Base-by-base conservation (phyloP, 129 eudicot species). In the Flaveria ramosissima region DNA sequence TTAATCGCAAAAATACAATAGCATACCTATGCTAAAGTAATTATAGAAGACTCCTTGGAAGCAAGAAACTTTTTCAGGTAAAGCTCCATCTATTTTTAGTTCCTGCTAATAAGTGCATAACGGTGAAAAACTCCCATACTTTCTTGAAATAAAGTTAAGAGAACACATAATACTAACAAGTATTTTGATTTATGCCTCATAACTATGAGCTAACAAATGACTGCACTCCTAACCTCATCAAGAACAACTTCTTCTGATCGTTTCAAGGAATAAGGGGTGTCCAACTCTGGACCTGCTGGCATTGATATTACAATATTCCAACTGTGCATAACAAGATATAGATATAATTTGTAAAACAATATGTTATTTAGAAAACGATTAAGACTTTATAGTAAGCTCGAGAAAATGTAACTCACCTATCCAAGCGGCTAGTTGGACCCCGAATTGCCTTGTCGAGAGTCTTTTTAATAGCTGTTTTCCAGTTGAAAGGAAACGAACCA, bases 401-500 rank as follows among this genome's bases (percentile, higher is more conserved):
- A 70, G 76, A 56, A 19, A 41, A 56, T 69, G 24, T 20, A 59
- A 71, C 69, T 78, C 77, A 87, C 99, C 99, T 95, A 78, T 95
- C 99, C 51, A 95, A 82, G 19, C 86, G 92, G 73, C 85, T 67
- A 62, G 64, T 73, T 62, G 89, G 85, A 71, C 85, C 88, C 21
- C n/a, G 78, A 53, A 73, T 76, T 63, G 94, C 90, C 84, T 72
- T 95, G 75, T 89, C 94, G 68, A 95, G 97, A 45, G 94, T 91
- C 85, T 77, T 87, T 85, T 95, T 95, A 1, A 91, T 83, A 68
- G 96, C 90, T 78, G 97, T 80, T 83, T 89, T 95, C 99, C 99
- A 95, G 76, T 86, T 90, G 77, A 81, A 95, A 51, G 99, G 99
- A 76, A 95, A 95, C 2, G 99, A 95, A 73, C 99, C 99, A 19